These are phyloP conservation scores for Porodaedalea pini DNA, from an alignment of 1,284 basidiomycete species.

Conservation along the genomic window DNA sequence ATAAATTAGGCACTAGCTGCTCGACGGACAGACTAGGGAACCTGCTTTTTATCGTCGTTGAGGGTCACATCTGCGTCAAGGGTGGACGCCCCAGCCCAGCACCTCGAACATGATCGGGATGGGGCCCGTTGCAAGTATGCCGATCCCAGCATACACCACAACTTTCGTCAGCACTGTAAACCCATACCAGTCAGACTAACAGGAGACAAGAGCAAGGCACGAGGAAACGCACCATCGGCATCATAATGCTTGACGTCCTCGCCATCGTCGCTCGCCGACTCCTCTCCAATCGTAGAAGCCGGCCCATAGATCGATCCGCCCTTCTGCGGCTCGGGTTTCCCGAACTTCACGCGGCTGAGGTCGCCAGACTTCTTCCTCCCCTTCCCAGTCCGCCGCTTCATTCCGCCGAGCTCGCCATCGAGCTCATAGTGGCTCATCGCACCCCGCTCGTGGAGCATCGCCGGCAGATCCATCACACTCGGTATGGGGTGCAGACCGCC, in stretches of 20 bases:
- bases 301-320: no score
- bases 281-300: slow-evolving; percentile 13
- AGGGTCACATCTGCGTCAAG: no score
- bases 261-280: slow-evolving; percentile 28
- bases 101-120: slow-evolving; percentile 68
- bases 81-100: slow-evolving; percentile 61
- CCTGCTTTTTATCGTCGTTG: no score
- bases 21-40: no score
- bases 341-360: background rate
- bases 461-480: slow-evolving; percentile 77
- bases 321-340: background rate
- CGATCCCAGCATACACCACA: slow-evolving; percentile 87
- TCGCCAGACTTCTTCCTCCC: background rate
- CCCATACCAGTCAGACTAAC: background rate
- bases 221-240: slow-evolving; percentile 65
- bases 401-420: slow-evolving; percentile 12
- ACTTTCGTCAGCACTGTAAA: slow-evolving; percentile 82
- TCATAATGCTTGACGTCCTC: slow-evolving; percentile 70
- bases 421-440: slow-evolving; percentile 27
- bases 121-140: slow-evolving; percentile 56
- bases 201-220: slow-evolving; percentile 16
- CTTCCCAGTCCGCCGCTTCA: slow-evolving; percentile 16
- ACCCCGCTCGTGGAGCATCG: slow-evolving; percentile 26
- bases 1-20: no score
- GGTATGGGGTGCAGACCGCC: slow-evolving; percentile 70